Evolutionary conservation across 371 early-diverging fungal species (phyloP), one percentile per base, ranked within the genome.

Genomic region (Lichtheimia ornata): DNA sequence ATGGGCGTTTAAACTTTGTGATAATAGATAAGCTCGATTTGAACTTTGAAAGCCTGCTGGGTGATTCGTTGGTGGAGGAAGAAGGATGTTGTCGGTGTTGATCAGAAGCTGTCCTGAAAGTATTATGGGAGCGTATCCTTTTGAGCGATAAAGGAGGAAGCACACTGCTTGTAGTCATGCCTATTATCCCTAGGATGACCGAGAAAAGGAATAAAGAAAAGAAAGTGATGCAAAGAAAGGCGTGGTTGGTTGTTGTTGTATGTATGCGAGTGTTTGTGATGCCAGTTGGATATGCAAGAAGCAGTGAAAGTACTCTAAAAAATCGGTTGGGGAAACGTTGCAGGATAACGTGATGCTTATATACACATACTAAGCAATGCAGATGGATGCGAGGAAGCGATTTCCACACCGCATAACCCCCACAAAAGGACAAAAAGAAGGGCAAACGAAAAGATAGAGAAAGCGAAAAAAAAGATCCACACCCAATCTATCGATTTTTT

Each of bases 21-120:
- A 69, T 66, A 6, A 69, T 45, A 17, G 59, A 58, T 1, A 72
- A 44, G 18, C 66, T 62, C 20, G 63, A 66, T 47, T 72, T 72
- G 6, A 72, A 25, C 41, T 59, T 61, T 4, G 69, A 69, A 18
- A 72, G 15, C 47, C 69, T 72, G 51, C 69, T 61, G 4, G 56
- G 56, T 5, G 67, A 58, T 44, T 47, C 47, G 47, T n/a, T 47
- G 47, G 22, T 47, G 22, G 47, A 18, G 9, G 35, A 35, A 35
- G 35, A 17, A 0, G 47, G 47, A 7, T 47, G 47, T 2, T 44
- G 53, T 5, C 28, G 25, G 9, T 59, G 35, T 35, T 35, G 35
- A 35, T 50, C n/a, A 40, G 57, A 17, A 5, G 45, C 20, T 24
- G 64, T 63, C 50, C 66, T 55, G 6, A 61, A 53, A 17, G 64